Percentiles rank a stretch among this genome's conserved stretches.
Conservation (phyloP, 768 basidiomycete species). For the Agrocybe pediades region DNA sequence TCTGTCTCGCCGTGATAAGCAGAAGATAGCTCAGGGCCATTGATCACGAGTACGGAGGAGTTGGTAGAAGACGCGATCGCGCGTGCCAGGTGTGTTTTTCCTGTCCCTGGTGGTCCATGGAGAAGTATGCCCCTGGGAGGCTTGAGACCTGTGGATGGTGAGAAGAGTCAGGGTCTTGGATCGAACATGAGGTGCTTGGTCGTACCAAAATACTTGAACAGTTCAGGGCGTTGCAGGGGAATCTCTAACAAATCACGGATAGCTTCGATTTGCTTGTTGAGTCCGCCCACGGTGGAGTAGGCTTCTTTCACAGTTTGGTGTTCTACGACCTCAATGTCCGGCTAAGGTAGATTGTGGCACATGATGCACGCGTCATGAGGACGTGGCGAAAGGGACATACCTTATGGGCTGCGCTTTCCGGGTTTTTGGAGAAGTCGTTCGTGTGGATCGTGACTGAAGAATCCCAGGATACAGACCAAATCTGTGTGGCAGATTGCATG, state of each 20-base stretch:
- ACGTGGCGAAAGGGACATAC: slow-evolving; percentile 24
- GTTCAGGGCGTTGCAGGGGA: slow-evolving; percentile 32
- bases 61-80: slow-evolving; percentile 88
- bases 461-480: slow-evolving; percentile 76
- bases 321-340: slow-evolving; percentile 53
- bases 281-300: slow-evolving; percentile 87
- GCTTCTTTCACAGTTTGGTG: slow-evolving; percentile 49
- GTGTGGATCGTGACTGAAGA: slow-evolving; percentile 49
- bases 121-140: slow-evolving; percentile 95
- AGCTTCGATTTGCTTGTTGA: slow-evolving; percentile 83
- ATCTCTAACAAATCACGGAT: slow-evolving; percentile 49
- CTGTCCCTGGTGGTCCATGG: slow-evolving; percentile 96
- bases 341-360: slow-evolving; percentile 10
- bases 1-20: slow-evolving; percentile 99
- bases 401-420: slow-evolving; percentile 33
- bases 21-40: slow-evolving; percentile 93
- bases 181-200: neutral
- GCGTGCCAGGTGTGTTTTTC: slow-evolving; percentile 95
- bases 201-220: slow-evolving; percentile 35
- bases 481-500: slow-evolving; percentile 35
- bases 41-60: slow-evolving; percentile 89
- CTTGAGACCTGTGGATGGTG: slow-evolving; percentile 61
- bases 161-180: slow-evolving; percentile 1
- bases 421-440: slow-evolving; percentile 22
- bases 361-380: slow-evolving; percentile 10